These are phyloP conservation scores for Thyridium curvatum DNA, from an alignment of 2,329 filamentous ascomycete species.

Conservation along the genomic window DNA sequence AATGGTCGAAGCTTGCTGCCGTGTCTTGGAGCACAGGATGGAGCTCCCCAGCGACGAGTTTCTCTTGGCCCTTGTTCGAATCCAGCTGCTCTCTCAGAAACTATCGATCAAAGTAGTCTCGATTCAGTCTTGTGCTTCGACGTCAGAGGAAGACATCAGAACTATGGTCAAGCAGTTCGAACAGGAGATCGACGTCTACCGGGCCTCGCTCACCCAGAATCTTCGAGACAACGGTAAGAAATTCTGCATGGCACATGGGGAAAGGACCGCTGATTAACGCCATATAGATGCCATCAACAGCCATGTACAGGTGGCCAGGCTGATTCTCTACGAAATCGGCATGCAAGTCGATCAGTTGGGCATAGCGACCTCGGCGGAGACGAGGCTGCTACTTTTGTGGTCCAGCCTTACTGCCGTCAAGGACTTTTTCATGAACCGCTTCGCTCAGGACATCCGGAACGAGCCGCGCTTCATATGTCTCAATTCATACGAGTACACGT, in stretches of 20 bases:
- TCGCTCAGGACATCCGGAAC: constrained; percentile 11
- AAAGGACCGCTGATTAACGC: too few relatives aligned
- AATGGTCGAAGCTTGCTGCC: constrained; percentile 36
- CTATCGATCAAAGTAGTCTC: too few relatives aligned
- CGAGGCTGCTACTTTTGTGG: constrained; percentile 40
- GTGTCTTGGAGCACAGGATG: constrained; percentile 30
- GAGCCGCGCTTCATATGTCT: constrained; percentile 35
- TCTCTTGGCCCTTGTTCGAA: constrained; percentile 36
- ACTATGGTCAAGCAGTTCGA: constrained; percentile 36
- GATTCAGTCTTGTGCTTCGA: too few relatives aligned
- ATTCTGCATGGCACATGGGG: too few relatives aligned
- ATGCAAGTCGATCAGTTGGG: constrained; percentile 30
- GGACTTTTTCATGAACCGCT: constrained; percentile 28
- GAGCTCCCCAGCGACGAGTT: constrained; percentile 37
- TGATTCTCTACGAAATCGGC: constrained; percentile 40
- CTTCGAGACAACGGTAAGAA: constrained; percentile 28
- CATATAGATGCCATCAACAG: constrained; percentile 28
- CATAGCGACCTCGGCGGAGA: constrained; percentile 22
- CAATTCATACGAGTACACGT: constrained; percentile 39
- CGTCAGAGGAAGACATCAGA: neutral
- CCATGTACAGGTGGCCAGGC: constrained; percentile 37
- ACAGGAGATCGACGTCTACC: constrained; percentile 34
- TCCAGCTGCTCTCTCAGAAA: constrained; percentile 39
- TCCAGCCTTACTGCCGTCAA: constrained; percentile 32
- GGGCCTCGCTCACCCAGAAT: constrained; percentile 24